Conservation (phyloP, 495 filamentous ascomycete species). For the Xylaria nigripes region DNA sequence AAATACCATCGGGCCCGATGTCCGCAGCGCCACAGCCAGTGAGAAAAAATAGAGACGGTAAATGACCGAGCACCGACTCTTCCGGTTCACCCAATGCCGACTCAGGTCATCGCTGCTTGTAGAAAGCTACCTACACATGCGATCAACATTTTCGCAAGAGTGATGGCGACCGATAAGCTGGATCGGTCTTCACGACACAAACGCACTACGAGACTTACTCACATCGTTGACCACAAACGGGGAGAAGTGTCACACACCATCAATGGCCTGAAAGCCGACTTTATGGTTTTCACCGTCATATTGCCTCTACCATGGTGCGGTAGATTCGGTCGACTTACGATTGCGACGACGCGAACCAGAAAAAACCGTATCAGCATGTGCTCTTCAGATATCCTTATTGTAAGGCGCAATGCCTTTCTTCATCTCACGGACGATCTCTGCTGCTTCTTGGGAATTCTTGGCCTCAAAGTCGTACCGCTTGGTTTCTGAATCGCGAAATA, state of each 20-base stretch:
- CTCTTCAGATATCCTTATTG: constrained; percentile 20
- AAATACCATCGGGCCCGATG: not conserved
- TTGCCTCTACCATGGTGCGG: not conserved
- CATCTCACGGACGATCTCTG: constrained; percentile 82
- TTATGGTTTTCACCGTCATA: not conserved
- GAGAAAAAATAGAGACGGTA: not conserved
- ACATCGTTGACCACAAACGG: not conserved
- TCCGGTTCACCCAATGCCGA: not conserved
- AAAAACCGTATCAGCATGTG: not conserved
- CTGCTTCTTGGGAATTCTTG: constrained; percentile 65
- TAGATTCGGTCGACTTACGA: not conserved
- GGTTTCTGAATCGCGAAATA: constrained; percentile 73
- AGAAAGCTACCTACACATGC: not conserved
- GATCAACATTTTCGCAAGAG: not conserved
- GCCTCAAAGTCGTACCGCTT: constrained; percentile 98
- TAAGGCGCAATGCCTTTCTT: constrained; percentile 60
- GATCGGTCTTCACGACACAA: not conserved
- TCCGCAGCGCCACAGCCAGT: not conserved
- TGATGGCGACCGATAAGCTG: not conserved
- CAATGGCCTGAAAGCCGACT: not conserved
- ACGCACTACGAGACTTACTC: not conserved
- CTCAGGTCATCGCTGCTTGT: not conserved
- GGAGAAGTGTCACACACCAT: not conserved
- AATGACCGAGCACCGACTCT: not conserved
- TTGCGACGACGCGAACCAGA: not conserved